Conservation (phyloP, 352 stramenopile species). For the Pilasporangium apinafurcum region DNA sequence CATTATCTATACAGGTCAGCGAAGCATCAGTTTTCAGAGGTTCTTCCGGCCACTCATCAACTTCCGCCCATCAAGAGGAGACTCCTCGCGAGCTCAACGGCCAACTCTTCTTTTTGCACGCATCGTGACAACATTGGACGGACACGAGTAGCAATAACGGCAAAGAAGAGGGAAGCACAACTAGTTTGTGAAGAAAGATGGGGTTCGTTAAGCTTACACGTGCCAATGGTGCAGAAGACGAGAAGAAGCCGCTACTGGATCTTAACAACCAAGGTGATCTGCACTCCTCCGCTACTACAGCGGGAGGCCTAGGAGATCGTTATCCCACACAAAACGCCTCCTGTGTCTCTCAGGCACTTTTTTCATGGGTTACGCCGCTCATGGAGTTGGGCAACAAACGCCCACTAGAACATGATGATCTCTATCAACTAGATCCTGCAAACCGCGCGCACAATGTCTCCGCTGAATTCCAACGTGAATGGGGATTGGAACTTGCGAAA, state of each 20-base stretch:
- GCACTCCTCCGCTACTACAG: background rate
- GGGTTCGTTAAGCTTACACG: constrained; percentile 1
- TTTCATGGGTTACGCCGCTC: constrained; percentile 85
- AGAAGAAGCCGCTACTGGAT: constrained; percentile 25
- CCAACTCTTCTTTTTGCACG: too few relatives aligned
- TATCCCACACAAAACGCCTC: constrained; percentile 48
- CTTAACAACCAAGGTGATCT: constrained; percentile 1
- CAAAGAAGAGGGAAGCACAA: too few relatives aligned
- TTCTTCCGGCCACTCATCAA: background rate
- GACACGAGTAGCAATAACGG: too few relatives aligned
- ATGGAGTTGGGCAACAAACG: constrained; percentile 80
- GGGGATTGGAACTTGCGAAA: constrained; percentile 22
- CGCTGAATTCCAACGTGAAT: constrained; percentile 36
- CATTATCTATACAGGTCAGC: too few relatives aligned
- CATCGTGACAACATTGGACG: too few relatives aligned
- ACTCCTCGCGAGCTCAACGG: too few relatives aligned
- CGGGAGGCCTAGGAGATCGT: constrained; percentile 52
- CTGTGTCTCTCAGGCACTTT: constrained; percentile 64
- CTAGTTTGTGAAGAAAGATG: constrained; percentile 3
- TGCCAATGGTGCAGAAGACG: constrained; percentile 7
- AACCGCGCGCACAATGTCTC: constrained; percentile 56
- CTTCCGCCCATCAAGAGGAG: too few relatives aligned
- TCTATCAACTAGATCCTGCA: constrained; percentile 75
- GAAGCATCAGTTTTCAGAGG: too few relatives aligned
- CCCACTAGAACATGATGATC: constrained; percentile 72